Base-by-base conservation (phyloP, 2,329 filamentous ascomycete species). In the Fusarium anguioides region DNA sequence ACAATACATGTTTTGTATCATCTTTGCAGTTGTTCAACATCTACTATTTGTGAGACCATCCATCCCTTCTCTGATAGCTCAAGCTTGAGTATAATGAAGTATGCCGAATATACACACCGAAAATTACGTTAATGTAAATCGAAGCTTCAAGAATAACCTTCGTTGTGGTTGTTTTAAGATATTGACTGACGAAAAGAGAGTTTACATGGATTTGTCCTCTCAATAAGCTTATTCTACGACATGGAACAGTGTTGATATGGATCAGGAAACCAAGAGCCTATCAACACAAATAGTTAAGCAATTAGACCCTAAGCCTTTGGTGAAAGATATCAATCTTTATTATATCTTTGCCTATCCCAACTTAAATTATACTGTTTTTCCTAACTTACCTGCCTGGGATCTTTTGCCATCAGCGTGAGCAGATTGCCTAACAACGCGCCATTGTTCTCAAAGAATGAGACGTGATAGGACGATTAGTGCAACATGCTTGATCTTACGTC, bases 401-500 rank as follows among this genome's bases (percentile, higher is more conserved):
- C 27, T 9, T 18, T 24, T 20, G 29, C 31, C 27, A 11, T 14
- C 39, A 24, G 14, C 8, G 31, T 39, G 48, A 54, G 54, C 39
- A 40, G 21, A 36, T 52, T 57, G 39, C 37, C 37, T 20, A 50
- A 49, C 31, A 17, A 33, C 8, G 37, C 51, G 26, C 18, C 31
- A 44, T 51, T 50, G 31, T 40, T 35, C n/a, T 20, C 9, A n/a
- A 26, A 44, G 33, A 39, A 45, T 18, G 10, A 20, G 9, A 20
- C 5, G n/a, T 11, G n/a, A 45, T 51, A 24, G 27, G 42, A 12
- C 18, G 20, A 37, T 51, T 66, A 41, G 50, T 44, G 20, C 18
- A 24, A 35, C 39, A 10, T 21, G 33, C n/a, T 44, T 35, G 29
- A 21, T 51, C 60, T 54, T 68, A 68, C 65, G 55, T 69, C 65